These are phyloP conservation scores for Collybia mongolica DNA, from an alignment of 768 basidiomycete species.

Conservation along the genomic window DNA sequence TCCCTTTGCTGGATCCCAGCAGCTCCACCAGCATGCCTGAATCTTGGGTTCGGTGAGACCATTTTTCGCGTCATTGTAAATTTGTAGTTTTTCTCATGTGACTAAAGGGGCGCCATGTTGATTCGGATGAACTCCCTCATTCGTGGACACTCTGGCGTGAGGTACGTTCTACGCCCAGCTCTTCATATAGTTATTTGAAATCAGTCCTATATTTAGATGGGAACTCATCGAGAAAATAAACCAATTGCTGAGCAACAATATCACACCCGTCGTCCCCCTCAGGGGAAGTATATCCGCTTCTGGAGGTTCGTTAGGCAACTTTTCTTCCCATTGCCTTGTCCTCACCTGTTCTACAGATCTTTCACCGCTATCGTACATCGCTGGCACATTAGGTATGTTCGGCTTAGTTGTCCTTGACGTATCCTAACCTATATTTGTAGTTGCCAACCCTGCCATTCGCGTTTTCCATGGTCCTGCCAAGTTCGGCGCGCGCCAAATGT, in stretches of 20 bases:
- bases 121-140: constrained; percentile 89
- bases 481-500: constrained; percentile 48
- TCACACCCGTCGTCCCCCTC: constrained; percentile 80
- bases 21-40: constrained; percentile 77
- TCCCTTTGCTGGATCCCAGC: constrained; percentile 73
- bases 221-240: constrained; percentile 80
- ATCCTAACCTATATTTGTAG: constrained; percentile 13
- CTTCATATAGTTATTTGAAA: too few relatives aligned
- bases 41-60: constrained; percentile 65
- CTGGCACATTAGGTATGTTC: constrained; percentile 51
- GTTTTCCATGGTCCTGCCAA: constrained; percentile 57
- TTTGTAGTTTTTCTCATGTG: too few relatives aligned
- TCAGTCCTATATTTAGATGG: too few relatives aligned
- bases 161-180: constrained; percentile 36
- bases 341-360: constrained; percentile 45
- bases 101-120: constrained; percentile 62
- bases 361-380: constrained; percentile 81
- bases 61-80: too few relatives aligned
- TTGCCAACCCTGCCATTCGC: constrained; percentile 77
- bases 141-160: constrained; percentile 84
- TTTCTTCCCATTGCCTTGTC: constrained; percentile 6
- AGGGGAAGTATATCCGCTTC: constrained; percentile 83
- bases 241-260: constrained; percentile 64
- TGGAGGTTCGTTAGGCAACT: constrained; percentile 50
- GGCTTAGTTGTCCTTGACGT: too few relatives aligned